A percentile compares a stretch with the other conserved stretches of the same genome.
These are phyloP conservation scores for Allium fistulosum DNA, from an alignment of 106 monocot species.

Conservation along the genomic window DNA sequence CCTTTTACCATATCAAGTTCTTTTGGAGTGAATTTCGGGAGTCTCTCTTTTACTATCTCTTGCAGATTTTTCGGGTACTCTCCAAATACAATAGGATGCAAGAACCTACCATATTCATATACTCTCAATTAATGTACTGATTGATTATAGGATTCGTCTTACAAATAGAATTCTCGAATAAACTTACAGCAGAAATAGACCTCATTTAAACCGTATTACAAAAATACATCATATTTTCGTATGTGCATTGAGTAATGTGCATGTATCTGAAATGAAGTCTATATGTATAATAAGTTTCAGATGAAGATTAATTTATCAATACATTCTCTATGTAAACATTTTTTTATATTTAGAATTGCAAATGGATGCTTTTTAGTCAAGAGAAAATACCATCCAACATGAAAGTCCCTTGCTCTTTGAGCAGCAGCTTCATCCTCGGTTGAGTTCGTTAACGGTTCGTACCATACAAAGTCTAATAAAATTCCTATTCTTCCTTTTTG, in stretches of 20 bases:
- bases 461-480: conserved; percentile 94
- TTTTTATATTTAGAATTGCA: too few relatives aligned
- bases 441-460: conserved; percentile 67
- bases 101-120: conserved; percentile 46
- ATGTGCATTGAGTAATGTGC: too few relatives aligned
- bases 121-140: background rate
- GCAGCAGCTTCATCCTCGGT: conserved; percentile 74
- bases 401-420: conserved; percentile 91
- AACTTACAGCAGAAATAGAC: too few relatives aligned
- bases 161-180: too few relatives aligned
- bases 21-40: conserved; percentile 62
- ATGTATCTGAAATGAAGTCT: too few relatives aligned
- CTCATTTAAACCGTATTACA: too few relatives aligned
- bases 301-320: too few relatives aligned
- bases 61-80: conserved; percentile 81
- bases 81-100: conserved; percentile 80
- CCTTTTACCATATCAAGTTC: conserved; percentile 85
- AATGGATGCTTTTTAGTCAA: too few relatives aligned
- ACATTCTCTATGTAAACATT: too few relatives aligned
- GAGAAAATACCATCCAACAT: conserved; percentile 73
- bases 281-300: too few relatives aligned
- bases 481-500: conserved; percentile 94
- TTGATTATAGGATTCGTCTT: too few relatives aligned
- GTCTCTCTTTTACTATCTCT: conserved; percentile 70
- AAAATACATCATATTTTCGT: too few relatives aligned